phyloP scores from a whole-genome alignment of 495 filamentous ascomycete species.

The Darksidea phi region DNA sequence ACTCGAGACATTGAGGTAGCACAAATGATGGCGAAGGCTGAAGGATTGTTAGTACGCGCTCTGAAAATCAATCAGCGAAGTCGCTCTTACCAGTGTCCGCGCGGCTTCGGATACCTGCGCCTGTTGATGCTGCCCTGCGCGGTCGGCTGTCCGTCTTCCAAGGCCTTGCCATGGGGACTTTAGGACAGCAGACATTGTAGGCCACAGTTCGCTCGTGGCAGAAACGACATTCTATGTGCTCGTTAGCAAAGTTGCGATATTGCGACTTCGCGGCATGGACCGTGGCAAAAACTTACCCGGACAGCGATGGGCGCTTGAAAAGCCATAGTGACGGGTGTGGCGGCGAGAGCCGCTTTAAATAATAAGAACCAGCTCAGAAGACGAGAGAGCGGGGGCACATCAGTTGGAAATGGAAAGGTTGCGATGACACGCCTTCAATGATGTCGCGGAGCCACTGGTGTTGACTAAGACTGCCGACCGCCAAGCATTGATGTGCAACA shows the following conservation, averaged over 20 bases:
- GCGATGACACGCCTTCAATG: constrained; percentile 1
- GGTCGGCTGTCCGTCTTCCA: constrained; percentile 12
- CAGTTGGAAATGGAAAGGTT: neutral
- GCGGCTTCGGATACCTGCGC: neutral
- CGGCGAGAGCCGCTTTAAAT: constrained; percentile 20
- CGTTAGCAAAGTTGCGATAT: constrained; percentile 5
- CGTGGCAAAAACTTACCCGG: constrained; percentile 35
- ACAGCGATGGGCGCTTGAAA: constrained; percentile 32
- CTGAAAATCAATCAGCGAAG: neutral
- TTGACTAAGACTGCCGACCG: neutral
- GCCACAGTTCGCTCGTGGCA: constrained; percentile 55
- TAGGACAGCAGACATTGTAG: constrained; percentile 53
- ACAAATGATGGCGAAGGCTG: constrained; percentile 9
- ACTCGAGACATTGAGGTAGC: constrained; percentile 25
- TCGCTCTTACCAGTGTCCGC: constrained; percentile 10
- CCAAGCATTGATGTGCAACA: neutral
- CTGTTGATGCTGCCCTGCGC: neutral
- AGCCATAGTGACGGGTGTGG: constrained; percentile 23
- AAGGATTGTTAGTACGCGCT: neutral
- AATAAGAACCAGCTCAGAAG: constrained; percentile 7
- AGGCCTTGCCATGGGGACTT: constrained; percentile 46
- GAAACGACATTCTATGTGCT: constrained; percentile 44
- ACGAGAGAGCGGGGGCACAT: constrained; percentile 2
- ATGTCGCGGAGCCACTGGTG: neutral
- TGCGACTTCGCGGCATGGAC: neutral